phyloP scores from a whole-genome alignment of 108 stramenopile genomes.

The Skeletonema tropicum region DNA sequence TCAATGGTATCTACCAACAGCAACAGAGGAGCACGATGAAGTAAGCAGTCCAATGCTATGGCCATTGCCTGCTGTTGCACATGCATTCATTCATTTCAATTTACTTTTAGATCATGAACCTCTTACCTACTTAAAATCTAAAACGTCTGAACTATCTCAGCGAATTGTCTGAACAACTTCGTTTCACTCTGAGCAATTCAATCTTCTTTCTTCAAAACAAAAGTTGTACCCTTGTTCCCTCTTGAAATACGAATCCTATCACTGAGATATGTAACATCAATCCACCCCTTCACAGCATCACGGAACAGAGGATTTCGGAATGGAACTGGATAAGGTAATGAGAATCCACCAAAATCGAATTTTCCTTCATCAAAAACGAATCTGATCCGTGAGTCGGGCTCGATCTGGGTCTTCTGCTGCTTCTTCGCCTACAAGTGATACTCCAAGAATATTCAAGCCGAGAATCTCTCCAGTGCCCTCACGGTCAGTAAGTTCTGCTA shows the following conservation, averaged over 20 bases:
- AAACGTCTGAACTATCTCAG: no score
- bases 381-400: conserved; percentile 75
- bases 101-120: no score
- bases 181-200: background rate
- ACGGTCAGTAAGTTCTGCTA: conserved; percentile 76
- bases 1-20: no score
- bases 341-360: conserved; percentile 59
- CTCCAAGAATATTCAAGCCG: conserved; percentile 82
- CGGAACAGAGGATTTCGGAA: conserved; percentile 80
- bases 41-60: no score
- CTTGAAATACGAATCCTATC: conserved; percentile 79
- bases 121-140: no score
- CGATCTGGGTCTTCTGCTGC: conserved; percentile 67
- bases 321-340: conserved; percentile 83
- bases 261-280: conserved; percentile 86
- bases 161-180: background rate
- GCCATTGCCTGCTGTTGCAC: no score
- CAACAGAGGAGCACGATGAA: no score
- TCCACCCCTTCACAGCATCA: conserved; percentile 90
- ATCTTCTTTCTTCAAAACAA: conserved; percentile 75
- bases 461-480: conserved; percentile 70
- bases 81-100: no score
- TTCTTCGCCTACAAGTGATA: conserved; percentile 76
- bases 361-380: conserved; percentile 90
- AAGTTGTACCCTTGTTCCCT: conserved; percentile 91